These are phyloP conservation scores for Cladochytrium replicatum DNA, from an alignment of 192 early-diverging fungal genomes.

Conservation along the genomic window DNA sequence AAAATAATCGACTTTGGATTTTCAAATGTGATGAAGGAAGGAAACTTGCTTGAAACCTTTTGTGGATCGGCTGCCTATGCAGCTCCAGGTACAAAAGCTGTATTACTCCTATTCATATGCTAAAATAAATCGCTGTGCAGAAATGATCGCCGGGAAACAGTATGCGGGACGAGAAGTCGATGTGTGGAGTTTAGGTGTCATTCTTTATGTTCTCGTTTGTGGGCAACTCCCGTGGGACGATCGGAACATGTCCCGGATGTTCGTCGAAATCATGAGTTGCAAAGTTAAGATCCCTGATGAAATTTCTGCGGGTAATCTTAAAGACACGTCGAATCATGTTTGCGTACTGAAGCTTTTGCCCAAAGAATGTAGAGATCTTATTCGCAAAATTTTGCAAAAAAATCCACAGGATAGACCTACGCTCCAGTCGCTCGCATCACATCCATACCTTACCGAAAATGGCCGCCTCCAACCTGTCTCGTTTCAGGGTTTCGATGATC, in stretches of 20 bases:
- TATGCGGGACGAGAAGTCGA: slow-evolving; percentile 95
- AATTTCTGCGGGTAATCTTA: slow-evolving; percentile 24
- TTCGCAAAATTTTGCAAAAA: slow-evolving; percentile 30
- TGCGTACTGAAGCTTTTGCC: no score
- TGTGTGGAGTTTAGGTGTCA: slow-evolving; percentile 93
- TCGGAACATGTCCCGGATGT: slow-evolving; percentile 64
- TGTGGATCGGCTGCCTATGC: slow-evolving; percentile 50
- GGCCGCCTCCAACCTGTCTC: slow-evolving; percentile 14
- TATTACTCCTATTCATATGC: slow-evolving; percentile 1
- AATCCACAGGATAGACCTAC: slow-evolving; percentile 25
- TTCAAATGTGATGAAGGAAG: slow-evolving; percentile 32
- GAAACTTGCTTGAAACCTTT: slow-evolving; percentile 38
- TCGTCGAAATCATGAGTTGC: slow-evolving; percentile 30
- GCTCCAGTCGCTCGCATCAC: slow-evolving; percentile 24
- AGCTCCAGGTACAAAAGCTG: slow-evolving; percentile 28
- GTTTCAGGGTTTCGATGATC: no score
- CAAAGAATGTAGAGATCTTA: slow-evolving; percentile 26
- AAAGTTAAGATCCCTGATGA: slow-evolving; percentile 24
- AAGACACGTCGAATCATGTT: slow-evolving; percentile 6
- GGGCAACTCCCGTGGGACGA: slow-evolving; percentile 94
- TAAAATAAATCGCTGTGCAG: slow-evolving; percentile 26
- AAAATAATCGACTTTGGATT: slow-evolving; percentile 53
- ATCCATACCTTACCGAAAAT: slow-evolving; percentile 29
- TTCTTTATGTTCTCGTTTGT: slow-evolving; percentile 88
- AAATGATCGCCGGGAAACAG: slow-evolving; percentile 63